These are phyloP conservation scores for Usnea hakonensis DNA, from an alignment of 495 filamentous ascomycete genomes.

Conservation along the genomic window DNA sequence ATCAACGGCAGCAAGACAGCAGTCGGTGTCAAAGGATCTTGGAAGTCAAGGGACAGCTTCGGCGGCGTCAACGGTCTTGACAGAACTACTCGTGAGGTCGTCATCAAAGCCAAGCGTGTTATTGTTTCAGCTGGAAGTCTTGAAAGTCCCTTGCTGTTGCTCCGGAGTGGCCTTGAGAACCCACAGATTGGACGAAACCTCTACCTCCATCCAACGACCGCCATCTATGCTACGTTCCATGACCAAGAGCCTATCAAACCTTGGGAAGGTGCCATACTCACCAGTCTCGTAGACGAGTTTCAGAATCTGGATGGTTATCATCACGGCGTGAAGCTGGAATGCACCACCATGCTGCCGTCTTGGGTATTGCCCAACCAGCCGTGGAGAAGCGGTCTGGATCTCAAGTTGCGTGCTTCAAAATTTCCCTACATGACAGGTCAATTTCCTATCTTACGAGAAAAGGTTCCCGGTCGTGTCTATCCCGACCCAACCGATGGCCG, in stretches of 20 bases:
- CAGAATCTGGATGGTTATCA: slow-evolving; percentile 76
- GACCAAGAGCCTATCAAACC: slow-evolving; percentile 50
- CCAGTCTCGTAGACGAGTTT: slow-evolving; percentile 64
- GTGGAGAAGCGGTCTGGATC: slow-evolving; percentile 58
- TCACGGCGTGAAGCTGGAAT: slow-evolving; percentile 77
- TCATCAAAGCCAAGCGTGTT: slow-evolving; percentile 74
- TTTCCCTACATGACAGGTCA: slow-evolving; percentile 57
- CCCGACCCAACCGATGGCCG: slow-evolving; percentile 61
- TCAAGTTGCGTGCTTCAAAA: slow-evolving; percentile 55
- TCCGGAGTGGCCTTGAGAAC: slow-evolving; percentile 68
- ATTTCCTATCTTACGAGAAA: slow-evolving; percentile 65
- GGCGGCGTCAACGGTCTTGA: slow-evolving; percentile 46
- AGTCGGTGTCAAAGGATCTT: slow-evolving; percentile 59
- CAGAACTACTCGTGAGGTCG: slow-evolving; percentile 47
- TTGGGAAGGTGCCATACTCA: slow-evolving; percentile 78
- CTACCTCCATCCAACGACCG: slow-evolving; percentile 66
- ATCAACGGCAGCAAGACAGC: slow-evolving; percentile 49
- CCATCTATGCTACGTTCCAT: slow-evolving; percentile 54
- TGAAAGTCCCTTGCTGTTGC: slow-evolving; percentile 65
- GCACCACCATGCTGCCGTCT: slow-evolving; percentile 58
- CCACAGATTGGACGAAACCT: slow-evolving; percentile 79
- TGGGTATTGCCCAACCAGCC: slow-evolving; percentile 49
- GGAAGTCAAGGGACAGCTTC: slow-evolving; percentile 61
- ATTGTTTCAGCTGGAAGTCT: slow-evolving; percentile 68
- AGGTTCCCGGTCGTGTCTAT: slow-evolving; percentile 64